phyloP scores from a whole-genome alignment of 2,329 filamentous ascomycete genomes.

The Phyllosticta citriasiana region DNA sequence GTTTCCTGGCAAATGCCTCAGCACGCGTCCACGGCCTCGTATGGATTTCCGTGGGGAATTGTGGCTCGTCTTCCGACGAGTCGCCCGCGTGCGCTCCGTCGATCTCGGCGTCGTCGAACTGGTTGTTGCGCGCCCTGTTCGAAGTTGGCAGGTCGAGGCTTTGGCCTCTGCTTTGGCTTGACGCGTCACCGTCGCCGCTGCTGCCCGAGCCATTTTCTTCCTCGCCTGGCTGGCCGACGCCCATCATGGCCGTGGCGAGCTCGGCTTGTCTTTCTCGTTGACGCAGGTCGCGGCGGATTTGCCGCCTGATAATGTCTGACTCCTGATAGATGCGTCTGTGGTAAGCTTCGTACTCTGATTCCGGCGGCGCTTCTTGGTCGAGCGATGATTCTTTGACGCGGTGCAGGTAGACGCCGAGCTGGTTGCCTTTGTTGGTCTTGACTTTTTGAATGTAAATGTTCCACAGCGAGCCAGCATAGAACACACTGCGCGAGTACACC shows the following conservation, averaged over 20 bases:
- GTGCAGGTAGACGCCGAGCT: slow-evolving; percentile 50
- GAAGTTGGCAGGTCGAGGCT: background rate
- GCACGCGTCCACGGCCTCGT: too few relatives aligned
- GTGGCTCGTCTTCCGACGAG: too few relatives aligned
- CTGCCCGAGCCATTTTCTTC: slow-evolving; percentile 38
- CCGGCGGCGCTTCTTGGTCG: slow-evolving; percentile 21
- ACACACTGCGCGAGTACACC: slow-evolving; percentile 49
- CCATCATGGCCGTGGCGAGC: slow-evolving; percentile 11
- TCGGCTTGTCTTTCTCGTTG: slow-evolving; percentile 18
- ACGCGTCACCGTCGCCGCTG: slow-evolving; percentile 27
- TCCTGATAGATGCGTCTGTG: too few relatives aligned
- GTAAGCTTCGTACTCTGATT: too few relatives aligned
- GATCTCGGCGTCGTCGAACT: too few relatives aligned
- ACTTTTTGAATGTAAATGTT: slow-evolving; percentile 55
- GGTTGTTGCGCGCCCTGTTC: too few relatives aligned
- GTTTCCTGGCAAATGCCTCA: background rate
- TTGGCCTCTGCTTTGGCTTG: background rate
- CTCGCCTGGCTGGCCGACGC: slow-evolving; percentile 17
- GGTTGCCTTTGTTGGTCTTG: slow-evolving; percentile 43
- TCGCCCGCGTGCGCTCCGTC: too few relatives aligned
- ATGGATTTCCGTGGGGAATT: too few relatives aligned
- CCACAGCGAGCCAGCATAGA: slow-evolving; percentile 50
- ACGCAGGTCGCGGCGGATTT: too few relatives aligned
- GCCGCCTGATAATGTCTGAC: too few relatives aligned
- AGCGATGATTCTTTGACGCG: slow-evolving; percentile 40